Conservation (phyloP, 768 basidiomycete species). For the Mycena maculata region DNA sequence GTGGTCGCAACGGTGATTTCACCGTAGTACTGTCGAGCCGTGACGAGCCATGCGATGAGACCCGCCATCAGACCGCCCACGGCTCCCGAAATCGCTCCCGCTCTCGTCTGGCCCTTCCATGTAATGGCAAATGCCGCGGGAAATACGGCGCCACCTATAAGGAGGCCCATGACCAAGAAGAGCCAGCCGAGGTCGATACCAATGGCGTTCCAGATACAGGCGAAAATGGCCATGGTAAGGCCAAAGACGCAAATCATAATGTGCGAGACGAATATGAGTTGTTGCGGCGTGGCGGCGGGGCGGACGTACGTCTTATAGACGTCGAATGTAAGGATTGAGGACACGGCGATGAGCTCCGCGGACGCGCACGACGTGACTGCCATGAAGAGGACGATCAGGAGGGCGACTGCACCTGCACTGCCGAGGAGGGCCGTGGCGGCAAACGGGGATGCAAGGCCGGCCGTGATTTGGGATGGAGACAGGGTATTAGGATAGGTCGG, state of each 20-base stretch:
- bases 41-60: slow-evolving; percentile 53
- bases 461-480: slow-evolving; percentile 51
- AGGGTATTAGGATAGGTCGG: slow-evolving; percentile 63
- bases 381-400: slow-evolving; percentile 56
- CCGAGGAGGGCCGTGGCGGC: slow-evolving; percentile 61
- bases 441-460: slow-evolving; percentile 59
- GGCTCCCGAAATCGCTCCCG: slow-evolving; percentile 46
- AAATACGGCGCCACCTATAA: slow-evolving; percentile 26
- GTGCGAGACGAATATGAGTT: slow-evolving; percentile 25
- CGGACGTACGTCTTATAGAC: slow-evolving; percentile 38
- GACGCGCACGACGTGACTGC: slow-evolving; percentile 29
- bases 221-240: slow-evolving; percentile 17
- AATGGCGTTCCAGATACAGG: slow-evolving; percentile 20
- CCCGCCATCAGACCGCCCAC: slow-evolving; percentile 48
- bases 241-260: slow-evolving; percentile 22
- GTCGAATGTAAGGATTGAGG: slow-evolving; percentile 65
- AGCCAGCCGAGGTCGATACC: slow-evolving; percentile 27
- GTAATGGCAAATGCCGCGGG: slow-evolving; percentile 21
- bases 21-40: slow-evolving; percentile 41
- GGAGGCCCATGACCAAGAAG: slow-evolving; percentile 27
- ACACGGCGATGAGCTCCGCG: slow-evolving; percentile 34
- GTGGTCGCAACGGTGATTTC: slow-evolving; percentile 26
- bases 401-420: slow-evolving; percentile 55
- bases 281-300: slow-evolving; percentile 12
- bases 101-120: slow-evolving; percentile 48